phyloP scores from a whole-genome alignment of 1,284 basidiomycete genomes.

The Cryptococcus sp. region DNA sequence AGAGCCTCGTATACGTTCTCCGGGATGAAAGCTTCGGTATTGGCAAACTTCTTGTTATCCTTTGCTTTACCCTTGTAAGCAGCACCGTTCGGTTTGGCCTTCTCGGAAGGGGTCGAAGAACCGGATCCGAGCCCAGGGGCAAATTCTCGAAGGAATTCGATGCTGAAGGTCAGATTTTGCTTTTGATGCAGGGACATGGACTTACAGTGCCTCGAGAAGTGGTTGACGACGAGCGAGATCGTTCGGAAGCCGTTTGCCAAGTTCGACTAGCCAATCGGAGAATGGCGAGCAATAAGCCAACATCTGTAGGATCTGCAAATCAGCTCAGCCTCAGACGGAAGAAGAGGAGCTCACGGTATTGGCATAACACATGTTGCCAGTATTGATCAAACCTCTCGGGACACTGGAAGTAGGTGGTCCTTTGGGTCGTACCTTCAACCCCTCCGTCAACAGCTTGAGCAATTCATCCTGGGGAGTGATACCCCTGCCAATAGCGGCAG shows the following conservation, averaged over 20 bases:
- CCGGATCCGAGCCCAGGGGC: slow-evolving; percentile 14
- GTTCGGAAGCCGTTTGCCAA: slow-evolving; percentile 57
- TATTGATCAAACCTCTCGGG: slow-evolving; percentile 86
- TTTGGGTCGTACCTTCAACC: slow-evolving; percentile 35
- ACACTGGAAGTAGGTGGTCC: slow-evolving; percentile 43
- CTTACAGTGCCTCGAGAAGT: slow-evolving; percentile 69
- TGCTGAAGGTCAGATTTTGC: slow-evolving; percentile 23
- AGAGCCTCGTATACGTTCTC: slow-evolving; percentile 92
- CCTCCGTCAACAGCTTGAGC: slow-evolving; percentile 57
- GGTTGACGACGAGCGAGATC: slow-evolving; percentile 59
- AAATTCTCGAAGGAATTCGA: slow-evolving; percentile 80
- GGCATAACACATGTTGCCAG: slow-evolving; percentile 96
- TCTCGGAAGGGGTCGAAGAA: slow-evolving; percentile 5
- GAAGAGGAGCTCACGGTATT: slow-evolving; percentile 60
- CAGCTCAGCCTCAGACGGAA: no score
- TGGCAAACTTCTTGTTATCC: slow-evolving; percentile 12
- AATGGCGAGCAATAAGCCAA: slow-evolving; percentile 87
- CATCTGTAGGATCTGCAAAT: slow-evolving; percentile 68
- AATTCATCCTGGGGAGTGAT: slow-evolving; percentile 57
- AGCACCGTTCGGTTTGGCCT: slow-evolving; percentile 1
- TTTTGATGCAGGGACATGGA: slow-evolving; percentile 2
- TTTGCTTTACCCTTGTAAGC: slow-evolving; percentile 19
- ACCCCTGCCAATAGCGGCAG: slow-evolving; percentile 47
- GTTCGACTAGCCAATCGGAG: slow-evolving; percentile 68
- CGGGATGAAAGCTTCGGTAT: slow-evolving; percentile 70